Percentiles rank a stretch among this genome's conserved stretches.
These are phyloP conservation scores for Bruguiera gymnorhiza DNA, from an alignment of 345 rosid genomes.

Conservation along the genomic window DNA sequence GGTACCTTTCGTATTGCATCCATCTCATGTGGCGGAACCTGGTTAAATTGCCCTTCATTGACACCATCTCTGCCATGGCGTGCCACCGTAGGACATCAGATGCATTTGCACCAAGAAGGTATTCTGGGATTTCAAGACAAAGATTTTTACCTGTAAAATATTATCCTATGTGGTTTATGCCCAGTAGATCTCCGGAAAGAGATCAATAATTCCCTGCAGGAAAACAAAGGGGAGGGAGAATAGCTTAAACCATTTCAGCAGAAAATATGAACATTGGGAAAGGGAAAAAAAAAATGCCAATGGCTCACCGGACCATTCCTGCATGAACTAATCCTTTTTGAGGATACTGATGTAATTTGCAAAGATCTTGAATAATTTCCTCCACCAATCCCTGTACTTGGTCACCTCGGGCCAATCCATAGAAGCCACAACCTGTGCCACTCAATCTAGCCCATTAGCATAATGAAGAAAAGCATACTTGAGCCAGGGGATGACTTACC, in stretches of 20 bases:
- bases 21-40: slow-evolving; percentile 63
- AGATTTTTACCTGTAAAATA: slow-evolving; percentile 56
- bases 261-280: background rate
- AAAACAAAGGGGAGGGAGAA: background rate
- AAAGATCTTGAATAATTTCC: slow-evolving; percentile 71
- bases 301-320: slow-evolving; percentile 65
- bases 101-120: too few species aligned
- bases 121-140: background rate
- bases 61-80: slow-evolving; percentile 65
- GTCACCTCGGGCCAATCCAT: slow-evolving; percentile 89
- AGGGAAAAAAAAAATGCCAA: background rate
- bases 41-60: slow-evolving; percentile 69
- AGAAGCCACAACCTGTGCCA: slow-evolving; percentile 69
- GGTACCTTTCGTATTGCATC: slow-evolving; percentile 54
- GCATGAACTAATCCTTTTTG: slow-evolving; percentile 25
- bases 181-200: slow-evolving; percentile 44
- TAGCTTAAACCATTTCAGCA: background rate
- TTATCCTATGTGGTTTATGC: slow-evolving; percentile 46
- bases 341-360: slow-evolving; percentile 34
- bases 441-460: slow-evolving; percentile 8
- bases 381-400: slow-evolving; percentile 63
- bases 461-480: background rate
- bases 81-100: too few species aligned
- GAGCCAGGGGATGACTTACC: slow-evolving; percentile 27
- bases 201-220: slow-evolving; percentile 50